Base-by-base conservation (phyloP, 2,329 filamentous ascomycete species). In the Didymella lethalis region DNA sequence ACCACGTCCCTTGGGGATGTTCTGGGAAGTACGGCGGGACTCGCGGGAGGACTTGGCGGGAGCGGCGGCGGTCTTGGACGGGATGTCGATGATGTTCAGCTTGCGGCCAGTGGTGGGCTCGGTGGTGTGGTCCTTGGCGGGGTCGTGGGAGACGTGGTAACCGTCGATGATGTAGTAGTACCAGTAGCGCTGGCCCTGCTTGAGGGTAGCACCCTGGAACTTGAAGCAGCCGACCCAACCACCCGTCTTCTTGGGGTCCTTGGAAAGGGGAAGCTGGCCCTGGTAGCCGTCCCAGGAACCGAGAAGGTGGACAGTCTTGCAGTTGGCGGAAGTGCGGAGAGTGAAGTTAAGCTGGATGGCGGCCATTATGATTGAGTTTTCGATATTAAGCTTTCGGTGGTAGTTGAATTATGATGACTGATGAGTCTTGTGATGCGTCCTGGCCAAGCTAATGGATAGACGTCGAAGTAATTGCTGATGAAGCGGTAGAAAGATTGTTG, bases 121-220 rank as follows among this genome's bases (percentile, higher is more conserved):
- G 68, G 91, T 90, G 76, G 91, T 96, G 76, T 90, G 94, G 74
- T 90, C 84, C 78, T 93, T 89, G 78, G 91, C 91, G 69, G 94
- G 93, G 83, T 98, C 95, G 86, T 98, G 94, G 63, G 93, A 93
- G 78, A 96, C 90, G 80, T 97, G 93, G 88, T 97, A 97, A 71
- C 95, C 95, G 79, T 99, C 95, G 80, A 98, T 95, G 88, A 98
- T 97, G 86, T 97, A 99, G 88, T 99, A 99, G 89, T 98, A 99
- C 95, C 95, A 99, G 88, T 98, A 98, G 77, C 94, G 90, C 78
- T 92, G 88, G 78, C 94, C 93, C 72, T 92, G 85, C 84, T 94
- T 89, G 72, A 98, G 86, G 61, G 92, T 94, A 63, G 87, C 82
- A 77, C 90, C 90, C 82, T 95, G 91, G 83, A 99, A 97, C 82